Evolutionary conservation across 345 rosid species (phyloP).

Genomic region (Turnera subulata): DNA sequence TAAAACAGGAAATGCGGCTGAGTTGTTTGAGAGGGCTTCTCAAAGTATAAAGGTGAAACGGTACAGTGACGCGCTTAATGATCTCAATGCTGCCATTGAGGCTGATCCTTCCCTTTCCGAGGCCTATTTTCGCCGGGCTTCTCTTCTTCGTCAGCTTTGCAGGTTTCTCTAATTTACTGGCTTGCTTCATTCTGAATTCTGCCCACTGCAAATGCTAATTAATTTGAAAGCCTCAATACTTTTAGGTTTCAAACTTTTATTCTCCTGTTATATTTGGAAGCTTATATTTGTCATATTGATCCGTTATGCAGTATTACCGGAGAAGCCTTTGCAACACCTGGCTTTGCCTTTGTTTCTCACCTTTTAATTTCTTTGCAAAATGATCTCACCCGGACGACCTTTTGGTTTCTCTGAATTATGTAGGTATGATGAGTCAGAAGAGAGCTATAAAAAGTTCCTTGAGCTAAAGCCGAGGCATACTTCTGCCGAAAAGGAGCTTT

Average conservation of each 20-base stretch:
- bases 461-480: conserved; percentile 67
- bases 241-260: too few species aligned
- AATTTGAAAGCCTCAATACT: neutral
- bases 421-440: conserved; percentile 89
- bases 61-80: conserved; percentile 82
- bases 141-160: conserved; percentile 86
- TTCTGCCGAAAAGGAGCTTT: conserved; percentile 83
- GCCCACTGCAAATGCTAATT: too few species aligned
- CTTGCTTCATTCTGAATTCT: too few species aligned
- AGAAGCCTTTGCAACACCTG: conserved; percentile 1
- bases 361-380: conserved; percentile 25
- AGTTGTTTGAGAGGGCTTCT: conserved; percentile 72
- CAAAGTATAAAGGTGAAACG: conserved; percentile 73
- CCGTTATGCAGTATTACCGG: neutral
- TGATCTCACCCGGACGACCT: conserved; percentile 29
- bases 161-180: conserved; percentile 41
- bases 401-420: conserved; percentile 25
- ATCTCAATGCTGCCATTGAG: conserved; percentile 90
- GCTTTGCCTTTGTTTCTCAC: neutral
- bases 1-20: conserved; percentile 54
- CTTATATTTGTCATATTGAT: too few species aligned
- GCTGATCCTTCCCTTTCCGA: conserved; percentile 84
- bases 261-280: too few species aligned
- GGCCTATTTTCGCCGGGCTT: conserved; percentile 74
- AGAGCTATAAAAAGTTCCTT: conserved; percentile 58